Conservation (phyloP, 2,329 filamentous ascomycete species). For the Penicillium italicum region DNA sequence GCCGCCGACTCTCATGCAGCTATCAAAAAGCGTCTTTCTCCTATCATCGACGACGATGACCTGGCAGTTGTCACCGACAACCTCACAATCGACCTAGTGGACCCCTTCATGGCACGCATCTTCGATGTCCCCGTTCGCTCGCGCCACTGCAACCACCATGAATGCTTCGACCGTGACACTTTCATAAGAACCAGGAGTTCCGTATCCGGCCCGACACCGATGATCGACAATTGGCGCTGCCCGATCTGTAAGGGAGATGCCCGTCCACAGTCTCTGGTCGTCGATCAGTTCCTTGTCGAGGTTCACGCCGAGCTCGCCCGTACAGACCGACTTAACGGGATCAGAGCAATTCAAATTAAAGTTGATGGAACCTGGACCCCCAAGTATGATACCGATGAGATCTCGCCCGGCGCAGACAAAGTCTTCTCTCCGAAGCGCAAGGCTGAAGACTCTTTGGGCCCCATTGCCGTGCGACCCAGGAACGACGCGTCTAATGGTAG, state of each 20-base stretch:
- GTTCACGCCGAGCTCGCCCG: constrained; percentile 57
- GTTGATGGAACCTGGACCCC: constrained; percentile 64
- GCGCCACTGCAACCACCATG: constrained; percentile 66
- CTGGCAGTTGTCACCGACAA: constrained; percentile 56
- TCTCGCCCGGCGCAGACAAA: background rate
- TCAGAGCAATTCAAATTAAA: constrained; percentile 61
- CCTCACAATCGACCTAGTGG: constrained; percentile 61
- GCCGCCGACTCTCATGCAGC: constrained; percentile 51
- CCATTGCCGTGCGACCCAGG: constrained; percentile 18
- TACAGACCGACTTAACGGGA: constrained; percentile 48
- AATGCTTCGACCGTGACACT: constrained; percentile 85
- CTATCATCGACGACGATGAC: constrained; percentile 54
- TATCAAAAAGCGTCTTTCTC: constrained; percentile 54
- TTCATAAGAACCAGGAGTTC: constrained; percentile 66
- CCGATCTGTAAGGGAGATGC: constrained; percentile 78
- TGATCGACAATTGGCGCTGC: constrained; percentile 68
- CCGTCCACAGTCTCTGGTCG: constrained; percentile 64
- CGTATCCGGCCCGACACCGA: constrained; percentile 43
- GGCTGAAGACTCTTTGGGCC: background rate
- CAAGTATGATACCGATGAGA: constrained; percentile 37
- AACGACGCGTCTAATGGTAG: background rate
- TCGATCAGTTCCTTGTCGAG: constrained; percentile 69
- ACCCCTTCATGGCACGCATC: constrained; percentile 63
- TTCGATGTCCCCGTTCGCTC: constrained; percentile 72
- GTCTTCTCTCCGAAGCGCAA: constrained; percentile 11